These are phyloP conservation scores for Hygrophorus pudorinus DNA, from an alignment of 768 basidiomycete genomes.

Conservation along the genomic window DNA sequence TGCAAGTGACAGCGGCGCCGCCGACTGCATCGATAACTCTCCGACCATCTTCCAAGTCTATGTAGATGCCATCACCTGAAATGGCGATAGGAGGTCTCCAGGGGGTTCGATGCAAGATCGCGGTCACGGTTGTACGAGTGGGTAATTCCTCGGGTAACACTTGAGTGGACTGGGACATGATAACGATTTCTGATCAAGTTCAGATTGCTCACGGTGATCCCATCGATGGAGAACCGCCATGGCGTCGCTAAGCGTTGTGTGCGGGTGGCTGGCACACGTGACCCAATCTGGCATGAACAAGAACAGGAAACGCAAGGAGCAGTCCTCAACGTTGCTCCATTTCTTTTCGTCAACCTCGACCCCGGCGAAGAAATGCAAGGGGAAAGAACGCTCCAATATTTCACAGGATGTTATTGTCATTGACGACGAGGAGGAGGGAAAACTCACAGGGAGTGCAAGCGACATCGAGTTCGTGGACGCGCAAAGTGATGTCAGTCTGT, in stretches of 20 bases:
- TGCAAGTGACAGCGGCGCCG: slow-evolving; percentile 74
- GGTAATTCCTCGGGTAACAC: not conserved
- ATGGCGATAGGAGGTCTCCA: slow-evolving; percentile 66
- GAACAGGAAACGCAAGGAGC: not conserved
- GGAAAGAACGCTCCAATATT: not conserved
- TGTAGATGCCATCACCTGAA: slow-evolving; percentile 56
- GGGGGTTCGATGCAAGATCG: slow-evolving; percentile 60
- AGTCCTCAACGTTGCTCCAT: slow-evolving; percentile 4
- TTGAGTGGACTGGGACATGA: no score
- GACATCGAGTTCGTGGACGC: slow-evolving; percentile 15
- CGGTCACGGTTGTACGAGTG: slow-evolving; percentile 5
- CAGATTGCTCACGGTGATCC: no score
- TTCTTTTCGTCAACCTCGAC: slow-evolving; percentile 8
- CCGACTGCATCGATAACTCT: slow-evolving; percentile 72
- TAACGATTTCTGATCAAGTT: no score
- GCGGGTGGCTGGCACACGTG: no score
- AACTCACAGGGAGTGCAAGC: slow-evolving; percentile 7
- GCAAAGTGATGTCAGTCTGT: slow-evolving; percentile 9
- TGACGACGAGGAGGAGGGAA: slow-evolving; percentile 44
- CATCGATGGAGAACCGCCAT: no score
- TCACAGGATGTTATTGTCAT: slow-evolving; percentile 44
- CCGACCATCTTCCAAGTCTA: slow-evolving; percentile 61
- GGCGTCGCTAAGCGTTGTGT: no score
- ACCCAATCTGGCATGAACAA: no score
- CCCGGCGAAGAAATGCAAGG: not conserved